Evolutionary conservation across 148 eudicot species (phyloP), one percentile per base, ranked within the genome.

Genomic region (Gaultheria prostrata): DNA sequence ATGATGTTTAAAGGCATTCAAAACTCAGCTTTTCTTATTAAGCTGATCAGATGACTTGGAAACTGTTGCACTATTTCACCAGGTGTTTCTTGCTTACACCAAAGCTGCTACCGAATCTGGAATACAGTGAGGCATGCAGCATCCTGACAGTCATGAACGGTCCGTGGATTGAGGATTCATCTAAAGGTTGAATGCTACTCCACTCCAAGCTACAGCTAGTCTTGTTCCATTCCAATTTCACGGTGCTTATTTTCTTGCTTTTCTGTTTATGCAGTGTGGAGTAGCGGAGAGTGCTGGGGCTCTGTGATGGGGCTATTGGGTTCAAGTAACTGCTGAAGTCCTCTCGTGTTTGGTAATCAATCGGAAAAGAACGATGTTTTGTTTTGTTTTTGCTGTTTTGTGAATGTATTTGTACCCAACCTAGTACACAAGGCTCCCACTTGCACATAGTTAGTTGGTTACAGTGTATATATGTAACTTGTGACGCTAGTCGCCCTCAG

Each of bases 51-150:
- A 39, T 39, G 43, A 39, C 43, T 39, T 39, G 43, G 43, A 39
- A 39, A 39, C 43, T 1, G 43, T 39, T 39, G 43, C 43, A 39
- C 43, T 57, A 28, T 12, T 43, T 0, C 48, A 28, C 94, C 94
- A 97, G 98, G 89, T 97, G 99, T 81, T 97, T 97, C 89, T 84
- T 97, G 88, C 97, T 97, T 56, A 97, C 99, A 24, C 99, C 99
- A 51, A 97, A 97, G 91, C 87, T 97, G 89, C 91, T 94, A 77
- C 93, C 98, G 15, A 89, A 92, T 82, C 90, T 97, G 70, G 92
- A 93, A 50, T 97, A 97, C 83, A 92, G 96, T 61, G 95, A 94
- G 71, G 97, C 95, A 51, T 94, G 98, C 76, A 93, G 94, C 89
- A 86, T 94, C 57, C 87, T 97, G 80, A 90, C 87, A 50, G 88